Evolutionary conservation across 176 grass and related monocot genomes (phyloP).

Genomic region (Lolium rigidum): DNA sequence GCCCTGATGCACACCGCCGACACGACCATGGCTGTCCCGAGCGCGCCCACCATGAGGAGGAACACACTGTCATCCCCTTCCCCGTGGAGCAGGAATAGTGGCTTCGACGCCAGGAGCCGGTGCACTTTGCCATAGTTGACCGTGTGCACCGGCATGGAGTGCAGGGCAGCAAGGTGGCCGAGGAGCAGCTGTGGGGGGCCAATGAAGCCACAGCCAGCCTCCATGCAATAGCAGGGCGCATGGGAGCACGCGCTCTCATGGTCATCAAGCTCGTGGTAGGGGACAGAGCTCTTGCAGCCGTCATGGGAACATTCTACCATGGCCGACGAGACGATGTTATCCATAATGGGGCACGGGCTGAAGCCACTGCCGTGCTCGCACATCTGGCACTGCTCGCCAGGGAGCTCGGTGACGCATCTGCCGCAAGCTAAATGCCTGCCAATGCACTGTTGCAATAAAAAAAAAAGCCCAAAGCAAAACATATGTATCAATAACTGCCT

Average conservation of each 20-base stretch:
- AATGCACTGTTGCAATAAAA: constrained; percentile 19
- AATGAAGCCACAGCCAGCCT: neutral
- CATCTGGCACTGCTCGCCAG: neutral
- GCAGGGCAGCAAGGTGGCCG: neutral
- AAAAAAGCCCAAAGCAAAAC: too few relatives aligned
- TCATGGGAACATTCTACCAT: neutral
- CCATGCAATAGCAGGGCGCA: neutral
- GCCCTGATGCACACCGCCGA: neutral
- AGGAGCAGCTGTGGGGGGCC: neutral
- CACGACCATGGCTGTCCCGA: neutral
- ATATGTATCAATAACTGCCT: neutral
- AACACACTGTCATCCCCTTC: neutral
- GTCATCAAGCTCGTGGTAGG: neutral
- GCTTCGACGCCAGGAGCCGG: neutral
- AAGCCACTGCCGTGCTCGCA: neutral
- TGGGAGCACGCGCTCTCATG: neutral
- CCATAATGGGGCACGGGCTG: neutral
- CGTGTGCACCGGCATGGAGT: neutral
- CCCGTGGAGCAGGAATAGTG: neutral
- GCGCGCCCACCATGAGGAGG: neutral
- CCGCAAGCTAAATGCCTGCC: constrained; percentile 32
- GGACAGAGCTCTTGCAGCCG: neutral
- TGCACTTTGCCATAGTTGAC: neutral
- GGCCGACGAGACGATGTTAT: neutral
- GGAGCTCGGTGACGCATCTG: neutral